These are phyloP conservation scores for Austroboletus olivaceoglutinosus DNA, from an alignment of 1,284 basidiomycete species.

Conservation along the genomic window DNA sequence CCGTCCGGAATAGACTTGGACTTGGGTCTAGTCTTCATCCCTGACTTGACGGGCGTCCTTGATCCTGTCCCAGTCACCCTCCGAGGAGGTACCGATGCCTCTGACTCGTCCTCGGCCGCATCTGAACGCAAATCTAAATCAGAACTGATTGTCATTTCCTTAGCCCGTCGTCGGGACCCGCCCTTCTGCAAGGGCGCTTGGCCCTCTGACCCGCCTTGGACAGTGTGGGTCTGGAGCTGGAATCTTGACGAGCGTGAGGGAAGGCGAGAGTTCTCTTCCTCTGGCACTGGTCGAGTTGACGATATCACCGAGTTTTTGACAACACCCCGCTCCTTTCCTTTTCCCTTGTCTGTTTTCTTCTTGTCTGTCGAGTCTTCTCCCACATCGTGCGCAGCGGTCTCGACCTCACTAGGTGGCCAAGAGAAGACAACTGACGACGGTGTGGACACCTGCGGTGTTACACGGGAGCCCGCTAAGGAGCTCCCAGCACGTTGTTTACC, in stretches of 20 bases:
- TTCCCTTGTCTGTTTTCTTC: background rate
- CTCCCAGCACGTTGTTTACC: background rate
- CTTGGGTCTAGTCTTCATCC: slow-evolving; percentile 27
- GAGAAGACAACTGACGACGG: slow-evolving; percentile 5
- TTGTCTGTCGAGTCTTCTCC: background rate
- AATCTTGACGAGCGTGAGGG: background rate
- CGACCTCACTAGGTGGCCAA: slow-evolving; percentile 20
- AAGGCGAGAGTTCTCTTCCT: background rate
- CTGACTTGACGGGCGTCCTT: slow-evolving; percentile 27
- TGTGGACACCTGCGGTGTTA: slow-evolving; percentile 6
- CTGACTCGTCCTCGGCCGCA: background rate
- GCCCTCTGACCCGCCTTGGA: background rate
- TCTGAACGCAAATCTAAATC: slow-evolving; percentile 2
- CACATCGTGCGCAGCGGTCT: slow-evolving; percentile 9
- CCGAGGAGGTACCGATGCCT: slow-evolving; percentile 15
- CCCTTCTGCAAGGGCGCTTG: too few species aligned
- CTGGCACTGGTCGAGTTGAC: background rate
- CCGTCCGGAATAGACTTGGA: slow-evolving; percentile 1
- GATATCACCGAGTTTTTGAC: background rate
- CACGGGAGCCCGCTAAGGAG: background rate
- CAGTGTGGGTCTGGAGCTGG: background rate
- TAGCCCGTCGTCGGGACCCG: background rate
- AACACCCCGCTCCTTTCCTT: background rate
- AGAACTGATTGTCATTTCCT: background rate
- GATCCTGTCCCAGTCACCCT: slow-evolving; percentile 1